These are phyloP conservation scores for Boletus subcaerulescens DNA, from an alignment of 768 basidiomycete genomes.

Conservation along the genomic window DNA sequence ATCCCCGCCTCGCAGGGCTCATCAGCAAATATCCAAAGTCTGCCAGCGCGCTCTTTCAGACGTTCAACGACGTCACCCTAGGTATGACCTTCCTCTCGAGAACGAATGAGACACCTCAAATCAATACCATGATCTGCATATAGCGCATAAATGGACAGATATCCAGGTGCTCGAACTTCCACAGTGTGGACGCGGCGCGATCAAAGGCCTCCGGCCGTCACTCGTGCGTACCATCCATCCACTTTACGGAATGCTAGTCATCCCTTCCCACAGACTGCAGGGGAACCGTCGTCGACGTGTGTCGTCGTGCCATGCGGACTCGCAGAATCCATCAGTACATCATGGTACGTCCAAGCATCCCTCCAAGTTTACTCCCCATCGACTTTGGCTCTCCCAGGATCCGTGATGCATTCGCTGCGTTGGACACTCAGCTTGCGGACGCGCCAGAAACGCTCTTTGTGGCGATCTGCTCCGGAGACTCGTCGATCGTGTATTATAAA, in stretches of 20 bases:
- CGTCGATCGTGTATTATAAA: conserved; percentile 84
- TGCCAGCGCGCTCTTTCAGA: conserved; percentile 64
- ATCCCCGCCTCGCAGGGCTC: conserved; percentile 43
- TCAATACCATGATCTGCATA: background rate
- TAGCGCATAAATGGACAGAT: conserved; percentile 73
- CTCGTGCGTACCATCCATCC: conserved; percentile 36
- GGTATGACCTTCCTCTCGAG: conserved; percentile 37
- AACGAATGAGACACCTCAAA: background rate
- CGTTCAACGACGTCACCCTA: conserved; percentile 69
- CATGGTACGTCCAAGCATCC: conserved; percentile 44
- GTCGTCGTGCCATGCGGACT: conserved; percentile 66
- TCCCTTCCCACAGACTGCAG: conserved; percentile 36
- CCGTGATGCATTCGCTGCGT: conserved; percentile 49
- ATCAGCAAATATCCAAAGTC: conserved; percentile 59
- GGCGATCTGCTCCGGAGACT: conserved; percentile 72
- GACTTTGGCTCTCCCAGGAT: conserved; percentile 42
- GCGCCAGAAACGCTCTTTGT: conserved; percentile 52
- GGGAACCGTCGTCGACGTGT: conserved; percentile 30
- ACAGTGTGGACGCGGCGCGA: conserved; percentile 50
- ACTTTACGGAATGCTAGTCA: background rate
- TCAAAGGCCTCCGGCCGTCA: conserved; percentile 55
- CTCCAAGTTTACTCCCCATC: background rate
- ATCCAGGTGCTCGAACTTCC: conserved; percentile 61
- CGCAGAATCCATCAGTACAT: conserved; percentile 60
- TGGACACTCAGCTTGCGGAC: conserved; percentile 28